A percentile compares a stretch with the other conserved stretches of the same genome.
These are phyloP conservation scores for Colletotrichum phormii DNA, from an alignment of 2,329 filamentous ascomycete genomes.

Conservation along the genomic window DNA sequence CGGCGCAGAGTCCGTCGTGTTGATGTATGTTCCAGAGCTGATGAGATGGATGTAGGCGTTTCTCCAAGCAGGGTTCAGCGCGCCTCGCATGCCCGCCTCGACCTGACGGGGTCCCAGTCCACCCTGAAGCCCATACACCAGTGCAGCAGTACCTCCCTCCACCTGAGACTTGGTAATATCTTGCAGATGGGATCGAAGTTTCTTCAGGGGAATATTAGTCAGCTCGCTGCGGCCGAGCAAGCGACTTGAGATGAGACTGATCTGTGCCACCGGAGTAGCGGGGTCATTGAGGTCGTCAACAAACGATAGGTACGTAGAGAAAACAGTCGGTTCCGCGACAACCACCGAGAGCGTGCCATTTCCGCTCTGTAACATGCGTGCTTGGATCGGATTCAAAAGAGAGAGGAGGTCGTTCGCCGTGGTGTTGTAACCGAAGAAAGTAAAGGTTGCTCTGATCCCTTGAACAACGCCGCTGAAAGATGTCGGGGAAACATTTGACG, in stretches of 20 bases:
- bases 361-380: background rate
- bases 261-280: background rate
- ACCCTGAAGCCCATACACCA: background rate
- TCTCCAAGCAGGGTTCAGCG: constrained; percentile 21
- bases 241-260: constrained; percentile 7
- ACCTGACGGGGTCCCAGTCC: background rate
- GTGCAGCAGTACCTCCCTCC: background rate
- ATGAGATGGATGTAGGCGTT: constrained; percentile 28
- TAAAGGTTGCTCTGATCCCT: background rate
- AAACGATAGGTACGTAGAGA: background rate
- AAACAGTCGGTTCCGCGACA: background rate
- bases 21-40: constrained; percentile 9
- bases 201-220: background rate
- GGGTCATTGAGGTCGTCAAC: background rate
- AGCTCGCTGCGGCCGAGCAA: background rate
- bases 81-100: constrained; percentile 24
- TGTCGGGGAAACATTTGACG: background rate
- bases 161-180: background rate
- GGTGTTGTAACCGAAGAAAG: background rate
- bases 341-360: background rate
- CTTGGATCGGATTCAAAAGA: background rate
- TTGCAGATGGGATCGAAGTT: background rate
- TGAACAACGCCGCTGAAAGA: background rate
- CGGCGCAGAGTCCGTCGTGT: background rate
- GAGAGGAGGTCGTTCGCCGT: background rate